Evolutionary conservation across 805 yeast genomes (phyloP), one percentile per base, ranked within the genome.

Genomic region (Candida piceae): DNA sequence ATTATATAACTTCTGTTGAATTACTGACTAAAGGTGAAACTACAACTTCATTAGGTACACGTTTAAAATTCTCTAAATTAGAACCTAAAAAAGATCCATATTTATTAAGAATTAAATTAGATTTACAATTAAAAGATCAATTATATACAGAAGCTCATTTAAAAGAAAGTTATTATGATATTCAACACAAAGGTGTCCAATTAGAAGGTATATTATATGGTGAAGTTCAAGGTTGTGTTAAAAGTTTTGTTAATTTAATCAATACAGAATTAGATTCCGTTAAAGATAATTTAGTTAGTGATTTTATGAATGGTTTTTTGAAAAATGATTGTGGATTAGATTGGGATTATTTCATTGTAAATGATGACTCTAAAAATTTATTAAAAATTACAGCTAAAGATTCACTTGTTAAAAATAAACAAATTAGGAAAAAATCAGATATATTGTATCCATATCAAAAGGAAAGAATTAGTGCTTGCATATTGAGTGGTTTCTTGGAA

Each of bases 291-390:
- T 64, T 79, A 52, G 65, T 78, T 27, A 75, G 75, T 35, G 78
- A 72, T 48, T 62, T 81, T 34, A 62, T 60, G 39, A 66, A 70
- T 40, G 64, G 78, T 46, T 67, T 73, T 57, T 50, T 74, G 48
- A 57, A 69, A 49, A 78, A 78, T 48, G 81, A 78, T 33, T 69
- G 76, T n/a, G 71, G 69, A 29, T 62, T 73, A 43, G 89, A 81
- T 57, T 81, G 87, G 87, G 84, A 80, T 51, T 72, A 73, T 34
- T 80, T 79, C 42, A 76, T 81, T 34, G 49, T 63, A 30, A 64
- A 72, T 39, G 62, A 65, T 31, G 59, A 61, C 32, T 65, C 66
- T 20, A 65, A 62, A 20, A 62, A 66, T 39, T 64, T 74, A 34
- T 40, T 72, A 22, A 63, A 62, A 40, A 54, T 72, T 5, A 44